These are phyloP conservation scores for Ramaria sp. DNA, from an alignment of 768 basidiomycete species.

Conservation along the genomic window DNA sequence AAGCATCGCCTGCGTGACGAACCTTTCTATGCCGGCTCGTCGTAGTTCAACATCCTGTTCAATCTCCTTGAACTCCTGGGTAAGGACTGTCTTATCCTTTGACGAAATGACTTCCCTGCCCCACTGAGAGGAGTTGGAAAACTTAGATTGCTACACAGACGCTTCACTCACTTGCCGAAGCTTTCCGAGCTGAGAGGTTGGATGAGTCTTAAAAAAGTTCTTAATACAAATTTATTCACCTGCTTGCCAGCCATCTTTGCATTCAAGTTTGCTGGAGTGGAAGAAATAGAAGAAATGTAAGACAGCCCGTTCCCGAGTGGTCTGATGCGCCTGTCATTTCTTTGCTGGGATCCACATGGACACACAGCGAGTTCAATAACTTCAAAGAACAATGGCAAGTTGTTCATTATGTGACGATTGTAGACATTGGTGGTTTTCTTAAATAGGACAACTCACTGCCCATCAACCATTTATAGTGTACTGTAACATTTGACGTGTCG, in stretches of 20 bases:
- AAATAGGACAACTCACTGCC: too few species aligned
- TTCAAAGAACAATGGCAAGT: too few species aligned
- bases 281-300: too few species aligned
- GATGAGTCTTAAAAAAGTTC: neutral
- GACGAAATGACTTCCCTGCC: constrained; percentile 83
- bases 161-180: constrained; percentile 51
- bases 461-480: too few species aligned
- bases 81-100: constrained; percentile 67
- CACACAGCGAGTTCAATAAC: too few species aligned
- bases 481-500: too few species aligned
- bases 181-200: constrained; percentile 50
- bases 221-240: constrained; percentile 26
- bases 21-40: constrained; percentile 65
- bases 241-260: constrained; percentile 53
- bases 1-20: constrained; percentile 17
- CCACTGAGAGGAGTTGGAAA: constrained; percentile 45
- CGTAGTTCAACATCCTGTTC: constrained; percentile 80
- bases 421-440: too few species aligned
- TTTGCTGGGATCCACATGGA: too few species aligned
- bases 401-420: too few species aligned
- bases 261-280: too few species aligned
- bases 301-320: too few species aligned
- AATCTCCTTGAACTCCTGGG: constrained; percentile 71
- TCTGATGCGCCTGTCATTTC: too few species aligned
- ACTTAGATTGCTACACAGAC: neutral